Base-by-base conservation (phyloP, 768 basidiomycete genomes). In the Clavulina sp. region DNA sequence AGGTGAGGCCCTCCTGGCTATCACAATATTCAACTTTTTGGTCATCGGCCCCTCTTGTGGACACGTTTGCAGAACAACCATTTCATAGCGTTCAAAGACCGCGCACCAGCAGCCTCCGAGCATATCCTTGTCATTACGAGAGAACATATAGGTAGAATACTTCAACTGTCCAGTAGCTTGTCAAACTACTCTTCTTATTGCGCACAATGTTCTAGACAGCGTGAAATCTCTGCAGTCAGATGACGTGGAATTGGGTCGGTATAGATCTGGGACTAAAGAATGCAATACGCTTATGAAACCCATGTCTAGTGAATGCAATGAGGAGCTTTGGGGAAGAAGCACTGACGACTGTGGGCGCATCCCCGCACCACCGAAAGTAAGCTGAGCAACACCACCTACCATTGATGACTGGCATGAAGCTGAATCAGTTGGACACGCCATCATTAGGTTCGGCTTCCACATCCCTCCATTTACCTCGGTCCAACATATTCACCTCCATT, bases 401-500 rank as follows among this genome's bases (percentile, higher is more conserved):
- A n/a, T n/a, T n/a, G n/a, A n/a, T n/a, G n/a, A n/a, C n/a, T n/a
- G n/a, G n/a, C n/a, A n/a, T n/a, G n/a, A n/a, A n/a, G 51, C n/a
- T 32, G 16, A 26, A 24, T 29, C 19, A 44, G 32, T 23, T 26
- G 48, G 19, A 26, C 3, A 21, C n/a, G 28, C 23, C 7, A 46
- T 50, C 40, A 19, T 32, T 52, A 84, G 84, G 55, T 69, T 85
- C 66, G 84, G 84, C 1, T 87, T 85, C 59, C 84, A 87, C 60
- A 81, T 85, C 50, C 80, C 84, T 0, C 84, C 84, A 0, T 83
- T 81, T 63, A 79, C 74, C 52, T 78, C 77, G 31, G 70, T 86
- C 4, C 60, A 75, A 32, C 84, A 87, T 60, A 68, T 87, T 16
- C 84, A 86, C 61, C 64, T 87, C 34, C 84, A 86, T 59, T 74